phyloP scores from a whole-genome alignment of 2,329 filamentous ascomycete species.

The Nemania sp. region DNA sequence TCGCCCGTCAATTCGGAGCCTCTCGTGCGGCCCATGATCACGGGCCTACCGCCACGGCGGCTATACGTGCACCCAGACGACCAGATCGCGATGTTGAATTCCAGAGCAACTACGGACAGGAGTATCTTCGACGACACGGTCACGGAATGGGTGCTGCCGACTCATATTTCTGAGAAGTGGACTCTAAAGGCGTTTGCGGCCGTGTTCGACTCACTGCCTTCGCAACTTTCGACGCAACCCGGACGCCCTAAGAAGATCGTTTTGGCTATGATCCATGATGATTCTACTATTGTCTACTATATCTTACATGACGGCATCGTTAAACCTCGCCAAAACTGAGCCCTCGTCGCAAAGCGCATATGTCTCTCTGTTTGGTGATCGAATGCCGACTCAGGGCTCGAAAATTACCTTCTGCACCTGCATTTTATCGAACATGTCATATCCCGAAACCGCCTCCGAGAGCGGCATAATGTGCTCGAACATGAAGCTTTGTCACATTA shows the following conservation, averaged over 20 bases:
- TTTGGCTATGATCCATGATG: constrained; percentile 75
- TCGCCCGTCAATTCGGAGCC: constrained; percentile 40
- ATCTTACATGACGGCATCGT: constrained; percentile 85
- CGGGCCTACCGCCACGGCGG: constrained; percentile 71
- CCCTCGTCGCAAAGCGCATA: background rate
- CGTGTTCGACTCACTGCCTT: constrained; percentile 67
- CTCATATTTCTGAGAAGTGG: constrained; percentile 74
- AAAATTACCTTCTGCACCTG: constrained; percentile 76
- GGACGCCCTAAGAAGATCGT: constrained; percentile 67
- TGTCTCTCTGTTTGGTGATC: background rate
- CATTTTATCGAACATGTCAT: constrained; percentile 73
- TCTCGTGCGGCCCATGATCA: constrained; percentile 66
- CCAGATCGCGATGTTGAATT: constrained; percentile 72
- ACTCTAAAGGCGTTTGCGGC: constrained; percentile 66
- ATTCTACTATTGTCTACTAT: constrained; percentile 85
- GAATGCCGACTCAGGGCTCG: constrained; percentile 45
- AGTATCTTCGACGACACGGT: constrained; percentile 56
- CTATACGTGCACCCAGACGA: constrained; percentile 83
- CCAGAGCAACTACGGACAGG: constrained; percentile 53
- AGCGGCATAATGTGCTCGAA: constrained; percentile 75
- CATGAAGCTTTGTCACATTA: constrained; percentile 61
- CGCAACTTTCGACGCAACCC: constrained; percentile 46
- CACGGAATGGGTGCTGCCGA: constrained; percentile 76
- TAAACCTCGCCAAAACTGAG: constrained; percentile 80
- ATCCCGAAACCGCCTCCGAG: constrained; percentile 66